Conservation (phyloP, 495 filamentous ascomycete species). For the Staphylotrichum longicolle region DNA sequence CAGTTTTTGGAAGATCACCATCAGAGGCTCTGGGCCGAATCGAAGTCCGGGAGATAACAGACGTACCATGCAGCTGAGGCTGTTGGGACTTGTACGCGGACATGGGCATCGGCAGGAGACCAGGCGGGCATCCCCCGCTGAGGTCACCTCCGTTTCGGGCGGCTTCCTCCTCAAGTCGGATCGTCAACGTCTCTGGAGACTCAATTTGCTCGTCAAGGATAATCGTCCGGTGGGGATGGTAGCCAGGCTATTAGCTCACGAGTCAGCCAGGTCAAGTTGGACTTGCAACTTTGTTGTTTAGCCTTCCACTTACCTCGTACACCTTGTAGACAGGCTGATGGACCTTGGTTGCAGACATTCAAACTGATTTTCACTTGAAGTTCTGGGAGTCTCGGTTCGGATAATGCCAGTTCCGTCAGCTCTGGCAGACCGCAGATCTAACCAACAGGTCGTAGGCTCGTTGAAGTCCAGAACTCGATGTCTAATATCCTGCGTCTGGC, state of each 20-base stretch:
- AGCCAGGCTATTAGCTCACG: slow-evolving; percentile 41
- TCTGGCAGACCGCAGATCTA: not conserved
- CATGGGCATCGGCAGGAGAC: slow-evolving; percentile 52
- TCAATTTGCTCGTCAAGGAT: slow-evolving; percentile 51
- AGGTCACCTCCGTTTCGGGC: slow-evolving; percentile 49
- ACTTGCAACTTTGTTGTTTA: no score
- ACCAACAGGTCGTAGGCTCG: not conserved
- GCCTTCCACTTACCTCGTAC: slow-evolving; percentile 45
- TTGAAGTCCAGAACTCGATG: not conserved
- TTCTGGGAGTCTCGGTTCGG: not conserved
- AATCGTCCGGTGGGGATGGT: slow-evolving; percentile 47
- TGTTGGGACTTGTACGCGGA: slow-evolving; percentile 46
- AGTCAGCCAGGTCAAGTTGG: not conserved
- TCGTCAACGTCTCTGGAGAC: slow-evolving; percentile 49
- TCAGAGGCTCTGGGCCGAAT: not conserved
- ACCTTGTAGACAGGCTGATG: slow-evolving; percentile 50
- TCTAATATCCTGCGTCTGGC: not conserved
- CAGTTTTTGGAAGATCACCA: not conserved
- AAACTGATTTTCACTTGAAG: slow-evolving; percentile 39
- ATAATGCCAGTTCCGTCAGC: not conserved
- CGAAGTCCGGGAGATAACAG: not conserved
- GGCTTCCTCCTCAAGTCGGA: slow-evolving; percentile 49
- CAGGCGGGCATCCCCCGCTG: slow-evolving; percentile 48
- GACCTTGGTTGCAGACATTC: slow-evolving; percentile 52
- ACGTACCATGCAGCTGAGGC: slow-evolving; percentile 50